Base-by-base conservation (phyloP, 352 stramenopile genomes). In the Globisporangium mamillatum region DNA sequence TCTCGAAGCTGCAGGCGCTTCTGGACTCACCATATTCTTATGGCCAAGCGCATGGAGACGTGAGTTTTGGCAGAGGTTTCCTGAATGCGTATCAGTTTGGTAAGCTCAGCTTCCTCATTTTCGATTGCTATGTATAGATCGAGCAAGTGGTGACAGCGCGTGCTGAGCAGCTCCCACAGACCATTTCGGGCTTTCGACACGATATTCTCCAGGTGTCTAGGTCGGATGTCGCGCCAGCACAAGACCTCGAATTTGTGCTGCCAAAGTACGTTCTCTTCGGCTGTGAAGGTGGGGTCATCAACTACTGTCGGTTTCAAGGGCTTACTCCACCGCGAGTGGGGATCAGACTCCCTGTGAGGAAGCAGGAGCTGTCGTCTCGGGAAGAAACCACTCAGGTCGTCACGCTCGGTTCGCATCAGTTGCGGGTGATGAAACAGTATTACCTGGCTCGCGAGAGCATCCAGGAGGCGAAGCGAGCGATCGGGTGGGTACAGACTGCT, bases 1-100 rank as follows among this genome's bases (percentile, higher is more conserved):
- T 53, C 36, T 54, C 24, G 12, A 38, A 20, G 20, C 36, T 64
- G n/a, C 36, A 64, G 22, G 58, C 58, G 12, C 22, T 64, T 3
- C 36, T 64, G n/a, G 24, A 64, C 36, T 55, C 58, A 18, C 44
- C 58, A 29, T 64, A 64, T 24, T 64, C 34, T 14, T 64, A 64
- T 29, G 10, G 10, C 12, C 58, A 38, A 8, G 44, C 44, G 29
- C 58, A 55, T 22, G 24, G 16, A 36, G 22, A 36, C 8, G 58
- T 64, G 27, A 18, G 58, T 41, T 41, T 55, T 16, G 12, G 3
- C n/a, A 56, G 34, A 3, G 16, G 4, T 12, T 16, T 5, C 4
- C 22, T 55, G 25, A 3, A 4, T 55, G 27, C 1, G 25, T 46
- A 25, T 61, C 38, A 16, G 0, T 46, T 46, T 46, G 9, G 10